Evolutionary conservation across 495 filamentous ascomycete species (phyloP), one percentile per base, ranked within the genome.

Genomic region (Talaromyces ruber): DNA sequence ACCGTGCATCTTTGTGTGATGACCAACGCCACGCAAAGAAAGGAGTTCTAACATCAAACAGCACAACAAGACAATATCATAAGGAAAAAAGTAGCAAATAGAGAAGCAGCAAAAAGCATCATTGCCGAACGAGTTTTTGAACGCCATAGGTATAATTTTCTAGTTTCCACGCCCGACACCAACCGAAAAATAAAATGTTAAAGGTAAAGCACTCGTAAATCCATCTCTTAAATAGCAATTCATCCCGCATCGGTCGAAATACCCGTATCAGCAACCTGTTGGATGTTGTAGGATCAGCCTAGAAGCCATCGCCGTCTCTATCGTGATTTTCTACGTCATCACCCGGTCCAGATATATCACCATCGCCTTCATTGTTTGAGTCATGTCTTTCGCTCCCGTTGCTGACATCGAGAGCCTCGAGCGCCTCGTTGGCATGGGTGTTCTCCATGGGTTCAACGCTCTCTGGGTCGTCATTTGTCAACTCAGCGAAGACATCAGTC

Each of bases 401-500:
- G 61, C 75, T 74, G 29, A 72, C 78, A 61, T 77, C 73, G 12
- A 81, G 70, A 28, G 68, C 75, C 54, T 79, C 78, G 3, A 81
- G 68, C 1, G 76, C 78, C 58, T 81, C 78, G 30, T 72, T 76
- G 12, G 76, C 76, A 63, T 81, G 78, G 8, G 72, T 72, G 61
- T 78, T 80, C 56, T 79, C 76, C 72, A 79, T 77, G 12, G 67
- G 64, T 52, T 72, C 60, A 14, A 78, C 75, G 12, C 64, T 66
- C 5, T 78, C 74, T 5, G 63, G 67, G 59, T 79, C 77, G 65
- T 81, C 72, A 53, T 81, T 81, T 0, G 76, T 81, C 32, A 81
- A 58, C 29, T 79, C 76, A 6, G 76, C 76, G 64, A 81, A 81
- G 11, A 81, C 71, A 62, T 81, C 76, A 54, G 78, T 77, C 32